Evolutionary conservation across 768 basidiomycete genomes (phyloP).

Genomic region (Leucogyrophana mollusca): DNA sequence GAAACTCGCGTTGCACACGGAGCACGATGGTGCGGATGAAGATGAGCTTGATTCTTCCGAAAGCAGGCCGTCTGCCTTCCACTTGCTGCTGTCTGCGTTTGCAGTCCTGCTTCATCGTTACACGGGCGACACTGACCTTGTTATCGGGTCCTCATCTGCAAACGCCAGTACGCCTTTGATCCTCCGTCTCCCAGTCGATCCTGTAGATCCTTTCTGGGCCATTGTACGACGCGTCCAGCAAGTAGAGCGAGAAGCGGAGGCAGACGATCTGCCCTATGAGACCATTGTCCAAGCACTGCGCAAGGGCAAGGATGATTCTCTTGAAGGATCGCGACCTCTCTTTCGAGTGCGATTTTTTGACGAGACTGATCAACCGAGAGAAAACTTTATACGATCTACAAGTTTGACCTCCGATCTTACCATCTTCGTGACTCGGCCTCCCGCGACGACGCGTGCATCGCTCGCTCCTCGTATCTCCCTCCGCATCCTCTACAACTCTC

Average conservation of each 20-base stretch:
- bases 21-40: slow-evolving; percentile 48
- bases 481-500: slow-evolving; percentile 89
- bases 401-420: slow-evolving; percentile 91
- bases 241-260: slow-evolving; percentile 79
- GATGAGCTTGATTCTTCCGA: slow-evolving; percentile 40
- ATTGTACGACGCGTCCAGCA: slow-evolving; percentile 84
- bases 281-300: slow-evolving; percentile 65
- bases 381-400: slow-evolving; percentile 75
- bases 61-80: slow-evolving; percentile 77
- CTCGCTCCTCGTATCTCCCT: slow-evolving; percentile 76
- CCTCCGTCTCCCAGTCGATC: slow-evolving; percentile 79
- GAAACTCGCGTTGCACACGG: slow-evolving; percentile 75
- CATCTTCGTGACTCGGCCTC: slow-evolving; percentile 78
- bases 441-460: slow-evolving; percentile 63
- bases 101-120: slow-evolving; percentile 88
- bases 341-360: slow-evolving; percentile 98
- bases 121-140: slow-evolving; percentile 92
- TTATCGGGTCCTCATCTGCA: slow-evolving; percentile 87
- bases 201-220: slow-evolving; percentile 85
- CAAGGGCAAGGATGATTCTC: slow-evolving; percentile 59
- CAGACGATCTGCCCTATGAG: slow-evolving; percentile 81
- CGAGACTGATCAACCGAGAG: slow-evolving; percentile 73
- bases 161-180: slow-evolving; percentile 76
- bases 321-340: slow-evolving; percentile 54
- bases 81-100: slow-evolving; percentile 91